Evolutionary conservation across 768 basidiomycete genomes (phyloP).

Genomic region (Trichaptum fuscoviolaceum): DNA sequence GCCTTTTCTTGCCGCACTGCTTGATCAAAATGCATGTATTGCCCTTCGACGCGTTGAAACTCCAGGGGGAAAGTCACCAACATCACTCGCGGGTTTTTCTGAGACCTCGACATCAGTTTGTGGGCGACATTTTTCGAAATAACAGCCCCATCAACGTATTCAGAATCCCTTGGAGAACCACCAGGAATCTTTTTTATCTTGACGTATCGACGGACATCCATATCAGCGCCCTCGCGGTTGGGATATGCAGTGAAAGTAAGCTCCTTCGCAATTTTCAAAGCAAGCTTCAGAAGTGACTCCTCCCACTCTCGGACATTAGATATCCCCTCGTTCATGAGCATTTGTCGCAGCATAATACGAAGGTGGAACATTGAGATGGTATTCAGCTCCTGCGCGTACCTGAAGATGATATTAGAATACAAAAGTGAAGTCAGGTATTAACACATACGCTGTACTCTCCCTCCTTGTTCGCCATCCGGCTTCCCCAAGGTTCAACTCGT

Average conservation of each 20-base stretch:
- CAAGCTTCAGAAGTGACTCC: conserved; percentile 70
- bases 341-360: conserved; percentile 86
- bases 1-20: conserved; percentile 91
- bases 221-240: conserved; percentile 82
- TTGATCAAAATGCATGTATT: conserved; percentile 90
- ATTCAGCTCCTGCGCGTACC: conserved; percentile 82
- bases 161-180: conserved; percentile 85
- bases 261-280: conserved; percentile 81
- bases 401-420: conserved; percentile 23
- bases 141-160: conserved; percentile 94
- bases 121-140: conserved; percentile 98
- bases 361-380: conserved; percentile 84
- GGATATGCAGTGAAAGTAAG: conserved; percentile 68
- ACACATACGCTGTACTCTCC: conserved; percentile 81
- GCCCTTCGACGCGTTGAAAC: conserved; percentile 87
- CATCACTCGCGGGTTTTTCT: conserved; percentile 90
- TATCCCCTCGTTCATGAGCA: conserved; percentile 77
- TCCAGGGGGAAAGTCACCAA: conserved; percentile 93
- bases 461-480: conserved; percentile 82
- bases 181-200: conserved; percentile 99
- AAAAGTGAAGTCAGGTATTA: conserved; percentile 12
- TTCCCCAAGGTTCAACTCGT: conserved; percentile 49
- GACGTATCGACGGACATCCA: conserved; percentile 92
- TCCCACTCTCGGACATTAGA: conserved; percentile 88
- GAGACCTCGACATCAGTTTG: conserved; percentile 83